Percentiles rank a stretch among this genome's conserved stretches.
Conservation (phyloP, 768 basidiomycete species). For the Suillus weaverae region DNA sequence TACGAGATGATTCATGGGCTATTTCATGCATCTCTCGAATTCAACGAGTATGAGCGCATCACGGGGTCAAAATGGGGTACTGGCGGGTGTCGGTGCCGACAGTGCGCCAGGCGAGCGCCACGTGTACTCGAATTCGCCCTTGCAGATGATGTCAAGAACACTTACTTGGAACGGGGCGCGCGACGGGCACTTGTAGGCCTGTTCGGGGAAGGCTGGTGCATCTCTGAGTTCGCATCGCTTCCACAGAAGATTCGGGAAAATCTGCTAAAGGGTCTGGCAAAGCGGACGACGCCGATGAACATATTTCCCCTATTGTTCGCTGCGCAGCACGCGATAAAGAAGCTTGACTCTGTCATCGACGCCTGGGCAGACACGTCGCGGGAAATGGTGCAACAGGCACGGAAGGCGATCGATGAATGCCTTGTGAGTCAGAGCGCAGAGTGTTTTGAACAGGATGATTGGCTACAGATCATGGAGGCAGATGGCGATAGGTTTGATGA, state of each 20-base stretch:
- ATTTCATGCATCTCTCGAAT: constrained; percentile 80
- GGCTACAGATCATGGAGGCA: constrained; percentile 71
- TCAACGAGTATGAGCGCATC: constrained; percentile 74
- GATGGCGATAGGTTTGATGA: constrained; percentile 78
- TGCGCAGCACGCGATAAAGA: constrained; percentile 58
- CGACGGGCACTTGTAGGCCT: constrained; percentile 76
- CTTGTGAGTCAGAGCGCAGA: constrained; percentile 58
- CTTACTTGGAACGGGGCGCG: constrained; percentile 67
- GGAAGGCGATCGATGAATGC: constrained; percentile 62
- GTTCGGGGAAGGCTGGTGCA: constrained; percentile 90
- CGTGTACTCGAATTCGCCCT: constrained; percentile 82
- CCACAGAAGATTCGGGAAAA: constrained; percentile 63
- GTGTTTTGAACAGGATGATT: constrained; percentile 69
- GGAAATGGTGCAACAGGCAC: constrained; percentile 65
- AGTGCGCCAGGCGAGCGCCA: constrained; percentile 79
- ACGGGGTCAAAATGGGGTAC: constrained; percentile 79
- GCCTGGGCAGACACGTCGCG: constrained; percentile 39
- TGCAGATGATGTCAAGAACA: constrained; percentile 74
- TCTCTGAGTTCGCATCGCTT: constrained; percentile 73
- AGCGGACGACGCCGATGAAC: constrained; percentile 65
- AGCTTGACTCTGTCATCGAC: constrained; percentile 58
- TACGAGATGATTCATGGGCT: constrained; percentile 91
- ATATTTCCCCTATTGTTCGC: constrained; percentile 70
- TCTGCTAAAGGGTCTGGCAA: constrained; percentile 72
- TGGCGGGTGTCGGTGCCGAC: constrained; percentile 80